phyloP scores from a whole-genome alignment of 441 rosid species.

The Manihot esculenta region DNA sequence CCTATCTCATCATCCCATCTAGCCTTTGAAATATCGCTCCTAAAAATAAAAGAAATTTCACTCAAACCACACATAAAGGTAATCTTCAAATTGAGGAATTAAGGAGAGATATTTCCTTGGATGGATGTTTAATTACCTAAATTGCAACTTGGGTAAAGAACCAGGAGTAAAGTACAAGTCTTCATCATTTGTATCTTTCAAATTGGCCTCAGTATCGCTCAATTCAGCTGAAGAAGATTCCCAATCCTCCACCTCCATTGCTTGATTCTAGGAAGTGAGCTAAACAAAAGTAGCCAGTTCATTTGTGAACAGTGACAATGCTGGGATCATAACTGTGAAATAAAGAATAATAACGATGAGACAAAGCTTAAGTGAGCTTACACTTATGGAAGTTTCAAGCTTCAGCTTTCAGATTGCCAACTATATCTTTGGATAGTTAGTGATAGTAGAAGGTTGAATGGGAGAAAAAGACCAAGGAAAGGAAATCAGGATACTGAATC shows the following conservation, averaged over 20 bases:
- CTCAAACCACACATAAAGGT: background rate
- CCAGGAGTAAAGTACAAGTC: slow-evolving; percentile 26
- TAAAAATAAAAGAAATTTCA: slow-evolving; percentile 2
- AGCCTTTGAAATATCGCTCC: slow-evolving; percentile 72
- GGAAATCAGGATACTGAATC: too few species aligned
- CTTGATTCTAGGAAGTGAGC: background rate
- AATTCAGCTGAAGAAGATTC: slow-evolving; percentile 22
- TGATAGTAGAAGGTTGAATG: too few species aligned
- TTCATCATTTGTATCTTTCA: slow-evolving; percentile 31
- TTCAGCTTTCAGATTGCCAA: too few species aligned
- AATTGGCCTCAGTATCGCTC: slow-evolving; percentile 20
- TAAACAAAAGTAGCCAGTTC: background rate
- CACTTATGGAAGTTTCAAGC: too few species aligned
- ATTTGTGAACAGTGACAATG: background rate
- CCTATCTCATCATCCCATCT: slow-evolving; percentile 55
- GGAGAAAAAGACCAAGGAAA: too few species aligned
- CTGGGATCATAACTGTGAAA: background rate
- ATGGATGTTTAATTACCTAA: slow-evolving; percentile 28
- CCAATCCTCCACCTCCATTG: slow-evolving; percentile 14
- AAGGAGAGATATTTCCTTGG: background rate
- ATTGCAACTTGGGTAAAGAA: slow-evolving; percentile 38
- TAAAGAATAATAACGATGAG: too few species aligned
- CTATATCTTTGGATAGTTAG: too few species aligned
- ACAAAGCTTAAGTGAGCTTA: too few species aligned
- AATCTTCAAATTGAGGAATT: background rate